Base-by-base conservation (phyloP, 2,329 filamentous ascomycete genomes). In the Ceratocystis colombiana region DNA sequence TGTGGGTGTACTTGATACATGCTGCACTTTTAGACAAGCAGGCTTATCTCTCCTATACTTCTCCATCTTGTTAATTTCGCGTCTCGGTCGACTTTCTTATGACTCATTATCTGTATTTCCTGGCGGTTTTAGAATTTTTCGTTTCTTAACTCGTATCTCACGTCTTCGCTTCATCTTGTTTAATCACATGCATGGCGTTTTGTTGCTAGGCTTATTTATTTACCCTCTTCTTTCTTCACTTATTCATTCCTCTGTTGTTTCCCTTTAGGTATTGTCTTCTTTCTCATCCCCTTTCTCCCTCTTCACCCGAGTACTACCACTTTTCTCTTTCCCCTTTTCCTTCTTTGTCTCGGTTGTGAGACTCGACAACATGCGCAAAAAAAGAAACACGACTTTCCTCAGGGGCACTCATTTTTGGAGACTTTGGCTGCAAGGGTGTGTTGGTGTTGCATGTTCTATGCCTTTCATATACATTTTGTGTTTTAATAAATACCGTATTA, bases 61-160 rank as follows among this genome's bases (percentile, higher is more conserved):
- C 12, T 55, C 15, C 8, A 17, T 55, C 22, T 15, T 28, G 50
- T 30, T 28, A 15, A 25, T 20, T 28, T 37, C 55, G 7, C 8
- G 5, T 59, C 17, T 15, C 25, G 22, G 48, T 41, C 10, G 37
- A 41, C 17, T 33, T 33, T 30, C 22, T 59, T 30, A 59, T 59
- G 55, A 59, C 33, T 28, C 25, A 59, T 59, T 59, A 28, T 63
- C 41, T 30, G 44, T 63, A 63, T 30, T 63, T 25, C 8, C 41
- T n/a, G 45, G 44, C 61, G 44, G 44, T 50, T 6, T 62, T 44
- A 44, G 59, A 30, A 62, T 62, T 20, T 50, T 15, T 22, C 12
- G 10, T 55, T 53, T n/a, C 48, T 57, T 4, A 28, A 25, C 20
- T 55, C n/a, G 45, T 17, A 17, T 44, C 48, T 57, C n/a, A 22